Evolutionary conservation across 1,284 basidiomycete species (phyloP).

Genomic region (Cerrena zonata): DNA sequence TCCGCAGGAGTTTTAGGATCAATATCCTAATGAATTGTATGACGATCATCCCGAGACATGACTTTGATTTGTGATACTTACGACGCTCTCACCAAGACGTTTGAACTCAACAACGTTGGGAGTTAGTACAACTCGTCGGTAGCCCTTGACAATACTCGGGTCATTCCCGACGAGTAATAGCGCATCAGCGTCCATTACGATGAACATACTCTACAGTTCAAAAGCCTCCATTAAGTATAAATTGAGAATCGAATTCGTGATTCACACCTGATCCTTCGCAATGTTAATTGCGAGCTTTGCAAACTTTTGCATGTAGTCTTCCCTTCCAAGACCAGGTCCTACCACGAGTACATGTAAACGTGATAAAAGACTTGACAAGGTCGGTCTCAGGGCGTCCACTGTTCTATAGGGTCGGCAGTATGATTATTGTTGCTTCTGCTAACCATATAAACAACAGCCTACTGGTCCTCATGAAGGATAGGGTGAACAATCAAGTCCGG

Average conservation of each 20-base stretch:
- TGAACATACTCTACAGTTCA: conserved; percentile 60
- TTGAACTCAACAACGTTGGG: conserved; percentile 95
- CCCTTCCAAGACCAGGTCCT: conserved; percentile 88
- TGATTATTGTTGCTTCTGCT: neutral
- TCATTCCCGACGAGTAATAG: conserved; percentile 77
- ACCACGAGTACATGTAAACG: conserved; percentile 90
- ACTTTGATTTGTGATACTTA: too few relatives aligned
- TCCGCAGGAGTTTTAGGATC: conserved; percentile 42
- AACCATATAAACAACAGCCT: conserved; percentile 10
- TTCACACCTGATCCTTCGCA: conserved; percentile 30
- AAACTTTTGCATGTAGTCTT: conserved; percentile 82
- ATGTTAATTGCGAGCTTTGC: conserved; percentile 53
- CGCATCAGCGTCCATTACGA: conserved; percentile 92
- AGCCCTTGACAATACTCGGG: conserved; percentile 70
- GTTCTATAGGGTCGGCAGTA: conserved; percentile 28
- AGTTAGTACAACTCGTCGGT: conserved; percentile 78
- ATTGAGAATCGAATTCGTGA: neutral
- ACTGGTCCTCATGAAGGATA: conserved; percentile 62
- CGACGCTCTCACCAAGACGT: conserved; percentile 72
- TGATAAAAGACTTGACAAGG: conserved; percentile 68
- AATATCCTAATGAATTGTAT: conserved; percentile 37
- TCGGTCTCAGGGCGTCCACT: conserved; percentile 43
- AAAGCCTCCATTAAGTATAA: neutral
- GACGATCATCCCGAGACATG: too few relatives aligned
- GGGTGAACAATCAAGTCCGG: conserved; percentile 96